Evolutionary conservation across 2,329 filamentous ascomycete genomes (phyloP).

Genomic region (Alternaria burnsii): DNA sequence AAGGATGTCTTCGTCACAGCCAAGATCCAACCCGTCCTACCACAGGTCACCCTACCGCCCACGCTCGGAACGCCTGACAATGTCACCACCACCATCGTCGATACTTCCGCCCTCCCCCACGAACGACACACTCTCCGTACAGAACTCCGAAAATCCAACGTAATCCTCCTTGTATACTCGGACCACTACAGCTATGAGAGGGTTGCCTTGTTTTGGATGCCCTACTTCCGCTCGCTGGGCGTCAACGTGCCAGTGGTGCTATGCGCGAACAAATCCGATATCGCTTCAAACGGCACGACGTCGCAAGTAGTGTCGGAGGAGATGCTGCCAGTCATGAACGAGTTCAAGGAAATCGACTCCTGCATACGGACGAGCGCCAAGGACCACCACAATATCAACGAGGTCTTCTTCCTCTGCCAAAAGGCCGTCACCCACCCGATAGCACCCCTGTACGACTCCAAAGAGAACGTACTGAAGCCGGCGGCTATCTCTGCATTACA

Average conservation of each 20-base stretch:
- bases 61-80: slow-evolving; percentile 94
- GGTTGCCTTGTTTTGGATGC: slow-evolving; percentile 97
- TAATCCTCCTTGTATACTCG: slow-evolving; percentile 95
- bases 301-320: slow-evolving; percentile 92
- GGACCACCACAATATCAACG: slow-evolving; percentile 92
- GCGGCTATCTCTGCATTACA: slow-evolving; percentile 85
- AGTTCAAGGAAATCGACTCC: slow-evolving; percentile 98
- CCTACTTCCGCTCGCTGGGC: slow-evolving; percentile 95
- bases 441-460: slow-evolving; percentile 94
- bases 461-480: slow-evolving; percentile 85
- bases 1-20: slow-evolving; percentile 96
- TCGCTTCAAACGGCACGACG: slow-evolving; percentile 76
- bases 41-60: slow-evolving; percentile 93
- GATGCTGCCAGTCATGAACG: slow-evolving; percentile 97
- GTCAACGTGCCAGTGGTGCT: slow-evolving; percentile 98
- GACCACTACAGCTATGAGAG: slow-evolving; percentile 99
- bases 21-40: slow-evolving; percentile 93
- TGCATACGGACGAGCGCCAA: slow-evolving; percentile 94
- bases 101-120: slow-evolving; percentile 93
- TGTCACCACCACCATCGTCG: slow-evolving; percentile 96
- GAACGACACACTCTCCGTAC: slow-evolving; percentile 89
- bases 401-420: slow-evolving; percentile 95
- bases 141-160: slow-evolving; percentile 95
- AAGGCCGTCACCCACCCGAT: slow-evolving; percentile 98
- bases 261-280: slow-evolving; percentile 97